Conservation (phyloP, 164 flowering plant species). For the Dillenia suffruticosa region DNA sequence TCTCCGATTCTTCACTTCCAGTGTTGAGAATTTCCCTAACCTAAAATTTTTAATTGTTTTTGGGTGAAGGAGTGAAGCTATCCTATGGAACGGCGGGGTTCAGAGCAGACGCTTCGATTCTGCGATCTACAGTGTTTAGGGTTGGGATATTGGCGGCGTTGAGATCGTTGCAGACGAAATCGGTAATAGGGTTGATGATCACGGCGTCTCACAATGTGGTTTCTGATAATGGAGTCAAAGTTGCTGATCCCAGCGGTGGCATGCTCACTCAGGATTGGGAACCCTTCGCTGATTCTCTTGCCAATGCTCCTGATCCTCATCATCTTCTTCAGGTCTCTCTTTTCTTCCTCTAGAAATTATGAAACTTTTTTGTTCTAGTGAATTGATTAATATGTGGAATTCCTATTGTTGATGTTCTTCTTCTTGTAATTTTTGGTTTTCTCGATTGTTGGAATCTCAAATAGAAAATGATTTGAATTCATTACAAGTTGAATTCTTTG, state of each 20-base stretch:
- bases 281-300: conserved; percentile 86
- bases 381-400: background rate
- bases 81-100: conserved; percentile 93
- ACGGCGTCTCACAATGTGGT: conserved; percentile 89
- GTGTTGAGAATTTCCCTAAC: too few relatives aligned
- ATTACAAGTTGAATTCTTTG: too few relatives aligned
- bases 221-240: conserved; percentile 82
- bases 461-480: too few relatives aligned
- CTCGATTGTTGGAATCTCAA: background rate
- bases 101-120: conserved; percentile 74
- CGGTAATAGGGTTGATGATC: conserved; percentile 80
- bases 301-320: conserved; percentile 50
- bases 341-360: background rate
- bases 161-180: conserved; percentile 58
- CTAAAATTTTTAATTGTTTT: background rate
- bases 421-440: background rate
- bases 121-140: conserved; percentile 66
- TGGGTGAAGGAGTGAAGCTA: conserved; percentile 50
- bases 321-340: conserved; percentile 47
- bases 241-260: conserved; percentile 84
- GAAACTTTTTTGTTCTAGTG: background rate
- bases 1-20: too few relatives aligned
- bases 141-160: conserved; percentile 76
- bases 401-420: background rate
- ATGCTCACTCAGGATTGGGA: conserved; percentile 93